Evolutionary conservation across 257 asterid genomes (phyloP).

Genomic region (Gentiana macrophylla): DNA sequence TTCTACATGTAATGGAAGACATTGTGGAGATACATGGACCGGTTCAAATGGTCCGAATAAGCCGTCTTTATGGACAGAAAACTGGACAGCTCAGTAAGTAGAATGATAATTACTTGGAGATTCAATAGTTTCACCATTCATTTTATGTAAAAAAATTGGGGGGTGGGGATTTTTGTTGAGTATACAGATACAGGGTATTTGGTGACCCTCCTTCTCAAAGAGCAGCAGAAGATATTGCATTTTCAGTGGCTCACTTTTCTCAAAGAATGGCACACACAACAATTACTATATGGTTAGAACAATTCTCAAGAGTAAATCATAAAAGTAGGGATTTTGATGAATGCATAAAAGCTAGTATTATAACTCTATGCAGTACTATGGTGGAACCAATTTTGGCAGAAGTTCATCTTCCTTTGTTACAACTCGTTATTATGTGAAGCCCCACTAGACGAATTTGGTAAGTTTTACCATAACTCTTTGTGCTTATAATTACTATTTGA

Average conservation of each 20-base stretch:
- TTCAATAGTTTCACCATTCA: not conserved
- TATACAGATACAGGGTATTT: conserved; percentile 57
- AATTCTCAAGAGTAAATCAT: not conserved
- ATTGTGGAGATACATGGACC: conserved; percentile 74
- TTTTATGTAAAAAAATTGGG: too few species aligned
- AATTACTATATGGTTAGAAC: conserved; percentile 82
- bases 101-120: not conserved
- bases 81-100: conserved; percentile 96
- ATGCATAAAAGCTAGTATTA: not conserved
- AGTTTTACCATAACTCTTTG: not conserved
- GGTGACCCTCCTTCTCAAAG: conserved; percentile 91
- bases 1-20: conserved; percentile 89
- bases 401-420: conserved; percentile 81
- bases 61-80: conserved; percentile 94
- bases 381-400: conserved; percentile 94
- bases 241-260: conserved; percentile 68
- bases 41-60: conserved; percentile 85
- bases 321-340: not conserved
- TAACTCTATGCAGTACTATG: conserved; percentile 40
- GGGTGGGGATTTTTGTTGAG: too few species aligned
- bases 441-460: conserved; percentile 89
- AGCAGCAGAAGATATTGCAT: conserved; percentile 82
- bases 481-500: too few species aligned
- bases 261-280: conserved; percentile 78
- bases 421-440: conserved; percentile 96